These are phyloP conservation scores for Aegilops speltoides DNA, from an alignment of 176 grass and related monocot species.

Conservation along the genomic window DNA sequence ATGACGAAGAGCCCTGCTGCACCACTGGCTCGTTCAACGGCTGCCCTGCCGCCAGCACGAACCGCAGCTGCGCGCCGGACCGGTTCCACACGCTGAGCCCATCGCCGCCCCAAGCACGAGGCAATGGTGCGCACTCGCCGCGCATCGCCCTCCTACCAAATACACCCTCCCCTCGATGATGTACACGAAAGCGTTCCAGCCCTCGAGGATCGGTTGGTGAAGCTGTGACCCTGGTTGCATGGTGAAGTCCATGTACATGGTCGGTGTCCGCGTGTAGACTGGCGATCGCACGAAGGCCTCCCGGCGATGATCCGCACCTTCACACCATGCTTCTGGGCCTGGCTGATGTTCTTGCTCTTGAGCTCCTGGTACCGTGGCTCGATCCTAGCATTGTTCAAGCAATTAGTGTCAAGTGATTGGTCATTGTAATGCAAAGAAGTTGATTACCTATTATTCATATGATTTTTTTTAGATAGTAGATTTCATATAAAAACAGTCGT, in stretches of 20 bases:
- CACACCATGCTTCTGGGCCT: constrained; percentile 48
- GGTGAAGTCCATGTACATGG: constrained; percentile 29
- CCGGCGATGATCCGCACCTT: constrained; percentile 35
- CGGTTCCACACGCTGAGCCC: constrained; percentile 71
- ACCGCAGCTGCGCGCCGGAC: constrained; percentile 44
- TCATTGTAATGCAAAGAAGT: not conserved
- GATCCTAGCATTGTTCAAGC: constrained; percentile 35
- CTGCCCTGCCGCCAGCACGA: constrained; percentile 57
- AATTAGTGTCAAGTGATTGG: not conserved
- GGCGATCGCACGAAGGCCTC: constrained; percentile 53
- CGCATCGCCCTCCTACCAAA: constrained; percentile 35
- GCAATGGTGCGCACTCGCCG: constrained; percentile 46
- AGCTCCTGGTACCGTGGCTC: constrained; percentile 85
- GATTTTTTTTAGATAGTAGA: not conserved
- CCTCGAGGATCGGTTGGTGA: constrained; percentile 49
- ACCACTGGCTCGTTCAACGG: constrained; percentile 61
- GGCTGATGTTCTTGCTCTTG: constrained; percentile 65
- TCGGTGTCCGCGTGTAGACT: constrained; percentile 51
- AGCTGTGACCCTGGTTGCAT: constrained; percentile 51
- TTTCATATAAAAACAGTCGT: too few relatives aligned
- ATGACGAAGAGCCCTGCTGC: constrained; percentile 38
- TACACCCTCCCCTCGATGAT: constrained; percentile 70
- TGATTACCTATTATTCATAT: too few relatives aligned
- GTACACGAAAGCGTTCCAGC: constrained; percentile 83
- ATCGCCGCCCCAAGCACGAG: constrained; percentile 62